Conservation (phyloP, 2,329 filamentous ascomycete genomes). For the Cercospora sp. region DNA sequence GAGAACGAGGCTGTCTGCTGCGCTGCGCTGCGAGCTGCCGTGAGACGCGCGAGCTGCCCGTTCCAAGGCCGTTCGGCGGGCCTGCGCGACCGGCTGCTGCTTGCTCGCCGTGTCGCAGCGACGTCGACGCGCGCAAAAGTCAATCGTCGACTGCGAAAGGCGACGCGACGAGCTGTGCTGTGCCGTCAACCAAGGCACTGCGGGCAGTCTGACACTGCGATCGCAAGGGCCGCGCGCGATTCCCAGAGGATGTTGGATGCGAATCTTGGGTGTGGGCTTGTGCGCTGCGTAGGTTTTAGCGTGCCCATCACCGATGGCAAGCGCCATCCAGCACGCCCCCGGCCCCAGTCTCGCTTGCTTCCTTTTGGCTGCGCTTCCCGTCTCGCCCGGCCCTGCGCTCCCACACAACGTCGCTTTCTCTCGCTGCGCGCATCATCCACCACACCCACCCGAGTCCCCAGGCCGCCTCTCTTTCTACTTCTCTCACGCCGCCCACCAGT, state of each 20-base stretch:
- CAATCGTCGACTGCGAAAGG: background rate
- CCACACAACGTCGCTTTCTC: background rate
- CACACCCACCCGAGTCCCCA: background rate
- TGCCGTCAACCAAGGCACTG: background rate
- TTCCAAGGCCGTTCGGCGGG: background rate
- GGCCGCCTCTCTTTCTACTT: background rate
- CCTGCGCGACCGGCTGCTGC: constrained; percentile 8
- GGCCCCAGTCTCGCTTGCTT: background rate
- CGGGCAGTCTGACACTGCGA: constrained; percentile 2
- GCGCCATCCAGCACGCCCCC: background rate
- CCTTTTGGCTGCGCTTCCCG: constrained; percentile 4
- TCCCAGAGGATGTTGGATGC: background rate
- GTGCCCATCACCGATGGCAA: constrained; percentile 1
- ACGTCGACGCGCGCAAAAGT: background rate
- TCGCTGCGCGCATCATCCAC: background rate
- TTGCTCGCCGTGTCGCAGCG: background rate
- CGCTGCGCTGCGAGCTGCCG: background rate
- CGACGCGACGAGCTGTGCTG: background rate
- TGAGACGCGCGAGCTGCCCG: background rate
- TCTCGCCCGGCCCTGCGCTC: background rate
- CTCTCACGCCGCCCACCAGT: background rate
- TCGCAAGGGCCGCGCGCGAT: constrained; percentile 4
- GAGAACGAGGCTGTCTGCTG: constrained; percentile 1
- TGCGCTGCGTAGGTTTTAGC: background rate
- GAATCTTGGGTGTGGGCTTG: constrained; percentile 1